Percentiles rank a stretch among this genome's conserved stretches.
phyloP scores from a whole-genome alignment of 495 filamentous ascomycete genomes.

The Elaphomyces granulatus region DNA sequence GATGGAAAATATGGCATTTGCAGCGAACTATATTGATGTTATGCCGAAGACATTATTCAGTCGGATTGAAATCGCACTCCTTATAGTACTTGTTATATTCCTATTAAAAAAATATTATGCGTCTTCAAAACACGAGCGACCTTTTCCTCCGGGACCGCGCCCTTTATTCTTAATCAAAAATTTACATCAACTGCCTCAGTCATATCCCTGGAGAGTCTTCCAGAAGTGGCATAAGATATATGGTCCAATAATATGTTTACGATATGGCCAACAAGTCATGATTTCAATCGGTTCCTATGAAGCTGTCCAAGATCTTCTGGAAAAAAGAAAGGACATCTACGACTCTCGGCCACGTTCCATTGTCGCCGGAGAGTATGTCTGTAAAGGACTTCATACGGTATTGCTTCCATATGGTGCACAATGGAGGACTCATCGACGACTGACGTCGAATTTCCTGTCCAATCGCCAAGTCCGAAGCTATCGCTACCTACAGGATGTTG shows the following conservation, averaged over 20 bases:
- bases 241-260: constrained; percentile 26
- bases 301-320: constrained; percentile 19
- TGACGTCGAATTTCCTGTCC: constrained; percentile 16
- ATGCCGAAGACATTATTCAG: too few relatives aligned
- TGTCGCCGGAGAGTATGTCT: too few relatives aligned
- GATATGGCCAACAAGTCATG: constrained; percentile 16
- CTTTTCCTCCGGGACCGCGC: constrained; percentile 40
- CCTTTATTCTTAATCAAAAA: constrained; percentile 45
- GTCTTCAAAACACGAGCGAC: too few relatives aligned
- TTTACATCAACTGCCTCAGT: constrained; percentile 35
- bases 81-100: too few relatives aligned
- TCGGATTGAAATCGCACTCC: too few relatives aligned
- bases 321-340: constrained; percentile 11
- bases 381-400: constrained; percentile 29
- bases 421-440: constrained; percentile 27
- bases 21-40: too few relatives aligned
- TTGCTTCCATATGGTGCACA: constrained; percentile 26
- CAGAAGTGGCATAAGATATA: constrained; percentile 28
- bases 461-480: too few relatives aligned
- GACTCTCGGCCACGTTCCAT: constrained; percentile 10
- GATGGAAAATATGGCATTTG: too few relatives aligned
- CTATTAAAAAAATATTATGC: too few relatives aligned
- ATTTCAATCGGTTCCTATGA: constrained; percentile 16
- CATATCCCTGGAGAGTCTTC: constrained; percentile 44
- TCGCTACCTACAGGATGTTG: constrained; percentile 25